These are phyloP conservation scores for Oryza rufipogon DNA, from an alignment of 176 grass and related monocot genomes.

Conservation along the genomic window DNA sequence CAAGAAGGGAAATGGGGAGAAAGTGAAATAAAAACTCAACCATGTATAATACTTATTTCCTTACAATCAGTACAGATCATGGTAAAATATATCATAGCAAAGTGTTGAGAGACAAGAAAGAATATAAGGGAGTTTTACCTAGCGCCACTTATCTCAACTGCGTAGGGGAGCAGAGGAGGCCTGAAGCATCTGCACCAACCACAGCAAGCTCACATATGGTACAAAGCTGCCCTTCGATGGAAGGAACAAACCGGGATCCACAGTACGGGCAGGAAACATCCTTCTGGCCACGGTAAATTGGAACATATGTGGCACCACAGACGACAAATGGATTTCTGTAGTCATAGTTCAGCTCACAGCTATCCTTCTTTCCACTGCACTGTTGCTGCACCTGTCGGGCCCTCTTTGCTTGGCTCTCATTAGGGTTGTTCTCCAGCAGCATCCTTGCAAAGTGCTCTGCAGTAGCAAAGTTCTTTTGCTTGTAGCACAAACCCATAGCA, in stretches of 20 bases:
- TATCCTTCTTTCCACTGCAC: conserved; percentile 62
- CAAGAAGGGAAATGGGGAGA: background rate
- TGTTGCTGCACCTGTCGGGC: conserved; percentile 77
- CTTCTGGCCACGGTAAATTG: conserved; percentile 97
- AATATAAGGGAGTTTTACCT: conserved; percentile 50
- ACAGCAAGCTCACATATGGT: conserved; percentile 84
- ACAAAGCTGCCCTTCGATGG: conserved; percentile 81
- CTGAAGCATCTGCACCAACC: conserved; percentile 83
- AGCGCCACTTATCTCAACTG: conserved; percentile 71
- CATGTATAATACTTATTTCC: conserved; percentile 73
- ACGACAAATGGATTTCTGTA: conserved; percentile 96
- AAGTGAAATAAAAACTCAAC: conserved; percentile 11
- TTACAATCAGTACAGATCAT: conserved; percentile 57
- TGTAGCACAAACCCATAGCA: conserved; percentile 84
- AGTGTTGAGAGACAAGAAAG: conserved; percentile 48
- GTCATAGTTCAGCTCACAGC: conserved; percentile 80
- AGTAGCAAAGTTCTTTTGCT: conserved; percentile 70
- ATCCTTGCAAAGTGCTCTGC: conserved; percentile 82
- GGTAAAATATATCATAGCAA: conserved; percentile 41
- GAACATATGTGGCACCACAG: conserved; percentile 80
- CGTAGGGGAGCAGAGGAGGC: conserved; percentile 85
- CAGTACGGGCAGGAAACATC: conserved; percentile 90
- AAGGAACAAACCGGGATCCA: conserved; percentile 64
- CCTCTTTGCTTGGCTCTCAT: conserved; percentile 76
- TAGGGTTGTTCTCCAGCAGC: conserved; percentile 86